These are phyloP conservation scores for Helicostylum pulchrum DNA, from an alignment of 192 early-diverging fungal species.

Conservation along the genomic window DNA sequence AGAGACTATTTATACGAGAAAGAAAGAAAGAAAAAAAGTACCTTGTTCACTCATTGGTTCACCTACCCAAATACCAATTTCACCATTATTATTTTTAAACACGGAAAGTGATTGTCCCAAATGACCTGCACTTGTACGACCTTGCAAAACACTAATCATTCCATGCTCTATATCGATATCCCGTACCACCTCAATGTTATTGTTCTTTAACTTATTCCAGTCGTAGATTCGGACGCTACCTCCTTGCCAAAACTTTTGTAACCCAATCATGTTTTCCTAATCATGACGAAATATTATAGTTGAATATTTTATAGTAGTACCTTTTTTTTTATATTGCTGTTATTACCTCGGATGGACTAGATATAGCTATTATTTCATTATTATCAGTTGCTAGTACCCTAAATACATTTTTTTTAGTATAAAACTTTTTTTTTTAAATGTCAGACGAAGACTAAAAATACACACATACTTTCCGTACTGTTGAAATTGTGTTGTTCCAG, in stretches of 20 bases:
- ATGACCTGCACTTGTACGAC: conserved; percentile 28
- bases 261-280: conserved; percentile 7
- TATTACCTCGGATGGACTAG: conserved; percentile 25
- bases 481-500: conserved; percentile 33
- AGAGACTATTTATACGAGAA: too few relatives aligned
- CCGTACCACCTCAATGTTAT: conserved; percentile 1
- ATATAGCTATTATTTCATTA: conserved; percentile 10
- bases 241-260: conserved; percentile 35
- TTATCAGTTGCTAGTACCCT: neutral
- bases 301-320: neutral
- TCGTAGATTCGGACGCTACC: conserved; percentile 36
- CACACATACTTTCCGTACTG: conserved; percentile 39
- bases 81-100: neutral
- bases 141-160: conserved; percentile 8
- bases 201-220: neutral
- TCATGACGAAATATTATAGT: neutral
- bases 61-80: conserved; percentile 31
- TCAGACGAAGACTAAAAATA: neutral
- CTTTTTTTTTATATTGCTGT: neutral
- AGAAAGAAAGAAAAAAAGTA: too few relatives aligned
- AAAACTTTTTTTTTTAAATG: conserved; percentile 13
- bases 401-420: neutral
- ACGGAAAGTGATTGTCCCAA: conserved; percentile 21
- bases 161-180: conserved; percentile 14
- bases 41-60: conserved; percentile 34